Conservation (phyloP, 1,139 yeast genomes). For the Suhomyces atakaporum region DNA sequence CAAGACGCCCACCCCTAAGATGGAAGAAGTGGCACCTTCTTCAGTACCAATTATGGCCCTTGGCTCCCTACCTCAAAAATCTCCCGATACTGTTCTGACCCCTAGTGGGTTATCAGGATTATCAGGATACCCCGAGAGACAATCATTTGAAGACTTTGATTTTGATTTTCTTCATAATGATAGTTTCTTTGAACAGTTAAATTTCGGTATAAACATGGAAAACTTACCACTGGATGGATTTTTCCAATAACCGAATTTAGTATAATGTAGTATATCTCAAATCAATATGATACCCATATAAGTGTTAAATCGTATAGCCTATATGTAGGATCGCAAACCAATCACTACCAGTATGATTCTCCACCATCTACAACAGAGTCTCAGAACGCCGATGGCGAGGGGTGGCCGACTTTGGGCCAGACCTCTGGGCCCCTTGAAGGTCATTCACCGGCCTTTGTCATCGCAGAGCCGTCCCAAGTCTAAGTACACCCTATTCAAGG, state of each 20-base stretch:
- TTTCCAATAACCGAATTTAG: constrained; percentile 15
- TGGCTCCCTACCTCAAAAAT: constrained; percentile 3
- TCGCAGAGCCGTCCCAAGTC: constrained; percentile 2
- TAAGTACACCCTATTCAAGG: constrained; percentile 23
- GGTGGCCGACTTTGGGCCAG: no score
- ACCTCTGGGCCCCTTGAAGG: neutral
- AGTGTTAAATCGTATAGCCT: no score
- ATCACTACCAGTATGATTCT: no score
- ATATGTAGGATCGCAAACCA: no score
- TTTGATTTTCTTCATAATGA: constrained; percentile 39
- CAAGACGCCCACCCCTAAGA: constrained; percentile 9
- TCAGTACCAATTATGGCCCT: constrained; percentile 4
- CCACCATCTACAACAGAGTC: no score
- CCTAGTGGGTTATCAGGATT: constrained; percentile 10
- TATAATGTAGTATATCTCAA: no score
- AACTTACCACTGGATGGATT: constrained; percentile 17
- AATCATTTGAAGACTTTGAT: constrained; percentile 27
- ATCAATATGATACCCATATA: neutral
- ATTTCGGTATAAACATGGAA: constrained; percentile 15
- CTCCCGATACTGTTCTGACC: constrained; percentile 3
- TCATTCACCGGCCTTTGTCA: no score
- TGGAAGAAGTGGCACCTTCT: constrained; percentile 5
- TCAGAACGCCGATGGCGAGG: no score
- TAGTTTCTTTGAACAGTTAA: constrained; percentile 23
- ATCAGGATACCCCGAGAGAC: constrained; percentile 12